Percentiles rank a stretch among this genome's conserved stretches.
These are phyloP conservation scores for Diplodia intermedia DNA, from an alignment of 2,329 filamentous ascomycete species.

Conservation along the genomic window DNA sequence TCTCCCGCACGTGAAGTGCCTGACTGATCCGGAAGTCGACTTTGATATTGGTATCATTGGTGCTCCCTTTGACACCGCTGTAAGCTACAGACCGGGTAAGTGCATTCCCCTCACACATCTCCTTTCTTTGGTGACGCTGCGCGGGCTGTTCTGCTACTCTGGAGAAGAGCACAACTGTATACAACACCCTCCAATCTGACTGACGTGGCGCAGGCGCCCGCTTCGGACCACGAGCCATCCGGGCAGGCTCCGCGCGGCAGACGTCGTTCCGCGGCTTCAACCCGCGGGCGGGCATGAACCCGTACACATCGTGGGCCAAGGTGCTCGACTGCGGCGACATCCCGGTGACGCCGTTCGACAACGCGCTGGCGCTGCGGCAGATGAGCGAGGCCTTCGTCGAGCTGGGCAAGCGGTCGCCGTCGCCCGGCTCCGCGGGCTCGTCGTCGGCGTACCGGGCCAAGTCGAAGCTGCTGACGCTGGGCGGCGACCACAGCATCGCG, in stretches of 20 bases:
- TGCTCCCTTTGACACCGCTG: constrained; percentile 59
- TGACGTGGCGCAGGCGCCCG: constrained; percentile 55
- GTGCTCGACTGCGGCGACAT: constrained; percentile 92
- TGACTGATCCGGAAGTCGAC: constrained; percentile 52
- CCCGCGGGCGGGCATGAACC: constrained; percentile 80
- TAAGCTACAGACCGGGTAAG: constrained; percentile 54
- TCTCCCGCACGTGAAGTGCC: constrained; percentile 56
- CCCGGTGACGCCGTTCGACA: constrained; percentile 85
- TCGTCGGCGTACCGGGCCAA: constrained; percentile 51
- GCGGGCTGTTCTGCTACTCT: no score
- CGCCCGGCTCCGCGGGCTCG: constrained; percentile 47
- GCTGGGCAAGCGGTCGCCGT: constrained; percentile 60
- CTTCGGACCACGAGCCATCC: constrained; percentile 87
- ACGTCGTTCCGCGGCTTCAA: constrained; percentile 83
- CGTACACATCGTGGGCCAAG: constrained; percentile 78
- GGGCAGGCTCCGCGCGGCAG: constrained; percentile 81
- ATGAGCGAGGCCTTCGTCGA: constrained; percentile 83
- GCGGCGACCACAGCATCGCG: constrained; percentile 60
- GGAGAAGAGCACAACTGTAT: background rate
- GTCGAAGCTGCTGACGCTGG: constrained; percentile 57
- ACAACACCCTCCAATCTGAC: background rate
- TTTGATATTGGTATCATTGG: constrained; percentile 59
- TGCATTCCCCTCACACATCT: background rate
- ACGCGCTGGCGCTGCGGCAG: constrained; percentile 77
- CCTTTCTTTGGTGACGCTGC: no score